phyloP scores from a whole-genome alignment of 2,329 filamentous ascomycete genomes.

The Aspergillus sp. region DNA sequence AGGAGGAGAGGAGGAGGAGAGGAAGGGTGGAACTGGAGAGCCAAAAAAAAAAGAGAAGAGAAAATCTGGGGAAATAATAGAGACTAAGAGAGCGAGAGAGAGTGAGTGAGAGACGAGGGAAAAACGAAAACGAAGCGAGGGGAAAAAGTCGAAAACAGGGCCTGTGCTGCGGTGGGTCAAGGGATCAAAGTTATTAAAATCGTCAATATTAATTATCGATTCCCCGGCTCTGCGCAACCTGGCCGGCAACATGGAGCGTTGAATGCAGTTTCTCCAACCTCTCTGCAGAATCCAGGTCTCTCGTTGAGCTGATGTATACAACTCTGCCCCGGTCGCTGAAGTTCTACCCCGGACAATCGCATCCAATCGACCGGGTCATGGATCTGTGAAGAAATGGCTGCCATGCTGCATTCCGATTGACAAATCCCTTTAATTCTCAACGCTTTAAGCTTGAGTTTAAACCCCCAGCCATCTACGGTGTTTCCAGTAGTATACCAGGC shows the following conservation, averaged over 20 bases:
- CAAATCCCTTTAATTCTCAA: too few relatives aligned
- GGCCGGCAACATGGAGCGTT: too few relatives aligned
- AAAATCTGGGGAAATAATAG: not conserved
- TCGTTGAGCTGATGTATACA: not conserved
- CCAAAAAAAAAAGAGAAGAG: not conserved
- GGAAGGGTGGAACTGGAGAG: too few relatives aligned
- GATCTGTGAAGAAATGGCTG: too few relatives aligned
- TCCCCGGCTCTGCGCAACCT: not conserved
- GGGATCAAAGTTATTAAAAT: slow-evolving; percentile 6
- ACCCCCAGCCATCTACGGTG: too few relatives aligned
- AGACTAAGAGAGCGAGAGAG: not conserved
- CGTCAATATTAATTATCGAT: not conserved
- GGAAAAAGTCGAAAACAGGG: slow-evolving; percentile 10
- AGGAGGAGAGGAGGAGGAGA: not conserved
- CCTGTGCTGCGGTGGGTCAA: slow-evolving; percentile 8
- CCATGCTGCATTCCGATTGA: too few relatives aligned
- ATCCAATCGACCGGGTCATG: not conserved
- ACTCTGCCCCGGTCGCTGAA: not conserved
- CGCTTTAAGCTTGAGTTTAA: too few relatives aligned
- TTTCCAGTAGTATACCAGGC: not conserved
- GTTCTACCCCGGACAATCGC: not conserved
- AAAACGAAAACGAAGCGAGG: slow-evolving; percentile 6
- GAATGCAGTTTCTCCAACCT: not conserved
- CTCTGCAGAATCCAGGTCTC: not conserved
- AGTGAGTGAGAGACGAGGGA: not conserved